phyloP scores from a whole-genome alignment of 768 basidiomycete genomes.

The Sporobolomyces pararoseus region DNA sequence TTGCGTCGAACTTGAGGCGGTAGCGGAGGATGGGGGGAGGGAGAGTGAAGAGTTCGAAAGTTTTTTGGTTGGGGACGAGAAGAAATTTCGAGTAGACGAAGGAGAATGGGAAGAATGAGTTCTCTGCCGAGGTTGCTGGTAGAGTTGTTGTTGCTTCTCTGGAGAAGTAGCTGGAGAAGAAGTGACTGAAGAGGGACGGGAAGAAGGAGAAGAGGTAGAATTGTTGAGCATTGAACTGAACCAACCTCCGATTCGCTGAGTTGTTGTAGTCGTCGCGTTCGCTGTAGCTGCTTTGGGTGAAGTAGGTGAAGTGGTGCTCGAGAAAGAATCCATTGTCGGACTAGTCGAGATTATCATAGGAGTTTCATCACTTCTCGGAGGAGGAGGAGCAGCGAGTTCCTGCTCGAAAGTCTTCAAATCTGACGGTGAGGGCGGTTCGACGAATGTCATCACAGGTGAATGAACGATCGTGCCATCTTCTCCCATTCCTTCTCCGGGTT shows the following conservation, averaged over 20 bases:
- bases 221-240: slow-evolving; percentile 36
- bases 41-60: background rate
- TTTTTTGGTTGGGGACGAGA: slow-evolving; percentile 23
- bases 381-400: background rate
- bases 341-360: slow-evolving; percentile 6
- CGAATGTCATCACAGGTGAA: slow-evolving; percentile 3
- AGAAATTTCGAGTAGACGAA: background rate
- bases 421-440: slow-evolving; percentile 16
- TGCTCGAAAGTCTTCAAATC: background rate
- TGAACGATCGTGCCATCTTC: slow-evolving; percentile 3
- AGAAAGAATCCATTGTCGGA: background rate
- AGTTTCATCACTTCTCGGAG: background rate
- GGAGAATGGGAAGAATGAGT: background rate
- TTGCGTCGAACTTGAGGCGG: background rate
- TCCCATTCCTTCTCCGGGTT: background rate
- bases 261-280: background rate
- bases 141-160: background rate
- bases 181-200: background rate
- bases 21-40: background rate
- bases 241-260: slow-evolving; percentile 37
- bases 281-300: background rate
- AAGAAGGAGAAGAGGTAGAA: background rate
- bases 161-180: slow-evolving; percentile 2
- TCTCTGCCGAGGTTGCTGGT: background rate
- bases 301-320: background rate